phyloP scores from a whole-genome alignment of 2,329 filamentous ascomycete species.

The Neurospora sp. region DNA sequence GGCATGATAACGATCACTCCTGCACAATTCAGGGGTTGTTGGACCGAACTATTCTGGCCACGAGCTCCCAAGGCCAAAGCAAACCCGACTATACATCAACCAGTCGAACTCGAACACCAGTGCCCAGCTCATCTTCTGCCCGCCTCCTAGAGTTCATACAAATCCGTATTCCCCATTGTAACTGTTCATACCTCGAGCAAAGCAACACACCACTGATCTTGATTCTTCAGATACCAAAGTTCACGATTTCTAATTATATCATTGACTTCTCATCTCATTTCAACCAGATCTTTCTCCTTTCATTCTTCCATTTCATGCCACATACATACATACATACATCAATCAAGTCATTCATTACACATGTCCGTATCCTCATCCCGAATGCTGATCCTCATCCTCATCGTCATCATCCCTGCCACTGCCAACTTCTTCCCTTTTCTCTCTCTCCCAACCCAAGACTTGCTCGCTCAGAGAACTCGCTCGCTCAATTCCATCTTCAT shows the following conservation, averaged over 20 bases:
- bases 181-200: neutral
- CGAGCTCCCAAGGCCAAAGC: no score
- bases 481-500: neutral
- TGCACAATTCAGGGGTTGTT: neutral
- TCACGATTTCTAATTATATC: neutral
- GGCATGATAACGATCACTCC: neutral
- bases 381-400: neutral
- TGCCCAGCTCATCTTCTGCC: no score
- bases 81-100: no score
- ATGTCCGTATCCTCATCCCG: neutral
- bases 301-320: neutral
- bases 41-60: neutral
- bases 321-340: slow-evolving; percentile 3
- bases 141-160: no score
- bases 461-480: neutral
- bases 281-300: neutral
- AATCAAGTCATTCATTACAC: slow-evolving; percentile 1
- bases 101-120: no score
- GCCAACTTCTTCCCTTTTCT: neutral
- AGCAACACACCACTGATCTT: neutral
- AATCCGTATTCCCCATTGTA: no score
- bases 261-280: neutral
- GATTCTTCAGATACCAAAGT: neutral
- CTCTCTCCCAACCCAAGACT: neutral
- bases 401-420: neutral